These are phyloP conservation scores for Xerocomus brunneocitrinus DNA, from an alignment of 768 basidiomycete species.

Conservation along the genomic window DNA sequence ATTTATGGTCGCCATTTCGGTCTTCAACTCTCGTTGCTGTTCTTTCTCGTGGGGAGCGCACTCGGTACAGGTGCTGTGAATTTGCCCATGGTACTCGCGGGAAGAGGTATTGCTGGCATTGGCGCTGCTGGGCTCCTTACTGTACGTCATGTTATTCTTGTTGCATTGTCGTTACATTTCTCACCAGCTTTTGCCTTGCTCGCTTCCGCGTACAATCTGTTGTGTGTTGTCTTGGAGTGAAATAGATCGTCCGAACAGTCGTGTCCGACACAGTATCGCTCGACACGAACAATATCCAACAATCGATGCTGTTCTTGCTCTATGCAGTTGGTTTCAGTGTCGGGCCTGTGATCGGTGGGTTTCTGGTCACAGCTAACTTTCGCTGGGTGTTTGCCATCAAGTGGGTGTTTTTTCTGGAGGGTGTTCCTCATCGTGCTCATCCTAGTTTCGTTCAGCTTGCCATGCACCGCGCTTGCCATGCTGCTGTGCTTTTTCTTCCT, in stretches of 20 bases:
- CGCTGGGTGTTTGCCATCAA: conserved; percentile 58
- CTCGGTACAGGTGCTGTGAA: conserved; percentile 44
- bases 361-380: conserved; percentile 36
- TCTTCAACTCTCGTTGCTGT: conserved; percentile 39
- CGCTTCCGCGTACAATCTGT: neutral
- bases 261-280: conserved; percentile 42
- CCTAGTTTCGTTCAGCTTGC: conserved; percentile 31
- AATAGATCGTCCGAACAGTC: conserved; percentile 39
- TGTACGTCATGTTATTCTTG: conserved; percentile 8
- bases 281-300: conserved; percentile 41
- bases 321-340: conserved; percentile 40
- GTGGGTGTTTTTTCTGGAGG: conserved; percentile 15
- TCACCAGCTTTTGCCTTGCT: neutral
- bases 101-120: conserved; percentile 46
- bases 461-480: conserved; percentile 34
- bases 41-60: conserved; percentile 45
- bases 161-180: neutral
- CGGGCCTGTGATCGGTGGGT: conserved; percentile 44
- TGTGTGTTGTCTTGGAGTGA: neutral
- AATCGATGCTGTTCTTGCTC: conserved; percentile 38
- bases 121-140: conserved; percentile 44
- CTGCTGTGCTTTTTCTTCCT: conserved; percentile 40
- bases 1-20: conserved; percentile 47
- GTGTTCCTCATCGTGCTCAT: neutral
- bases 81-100: conserved; percentile 43